Conservation (phyloP, 2,329 filamentous ascomycete genomes). For the Cercospora nicotianae region DNA sequence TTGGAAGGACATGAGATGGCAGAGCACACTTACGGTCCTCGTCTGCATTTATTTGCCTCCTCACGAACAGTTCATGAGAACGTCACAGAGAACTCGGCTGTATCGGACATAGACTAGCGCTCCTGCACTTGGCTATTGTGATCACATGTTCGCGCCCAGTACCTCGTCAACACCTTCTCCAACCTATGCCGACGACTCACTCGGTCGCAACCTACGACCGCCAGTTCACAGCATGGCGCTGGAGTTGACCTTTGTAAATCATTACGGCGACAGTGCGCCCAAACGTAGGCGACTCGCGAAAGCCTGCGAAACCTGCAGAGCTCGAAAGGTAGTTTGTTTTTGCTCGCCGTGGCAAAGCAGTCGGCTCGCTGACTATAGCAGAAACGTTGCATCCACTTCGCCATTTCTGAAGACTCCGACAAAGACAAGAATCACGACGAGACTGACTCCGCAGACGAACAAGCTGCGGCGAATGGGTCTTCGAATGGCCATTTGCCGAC, state of each 20-base stretch:
- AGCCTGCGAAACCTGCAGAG: constrained; percentile 37
- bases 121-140: not conserved
- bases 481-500: constrained; percentile 5
- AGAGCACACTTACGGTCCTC: not conserved
- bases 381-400: constrained; percentile 39
- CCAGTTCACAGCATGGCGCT: constrained; percentile 23
- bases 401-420: constrained; percentile 16
- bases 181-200: not conserved
- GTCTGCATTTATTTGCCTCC: not conserved
- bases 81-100: not conserved
- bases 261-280: constrained; percentile 35
- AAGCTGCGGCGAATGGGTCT: not conserved
- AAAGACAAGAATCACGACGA: constrained; percentile 10
- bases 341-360: not conserved
- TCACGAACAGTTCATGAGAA: not conserved
- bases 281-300: constrained; percentile 38
- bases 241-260: constrained; percentile 39
- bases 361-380: constrained; percentile 21
- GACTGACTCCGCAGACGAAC: constrained; percentile 5
- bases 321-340: constrained; percentile 33
- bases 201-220: not conserved
- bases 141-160: constrained; percentile 3
- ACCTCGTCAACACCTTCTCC: not conserved
- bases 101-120: constrained; percentile 4
- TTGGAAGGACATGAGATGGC: not conserved